These are phyloP conservation scores for Pseudodiploospora longispora DNA, from an alignment of 2,329 filamentous ascomycete species.

Conservation along the genomic window DNA sequence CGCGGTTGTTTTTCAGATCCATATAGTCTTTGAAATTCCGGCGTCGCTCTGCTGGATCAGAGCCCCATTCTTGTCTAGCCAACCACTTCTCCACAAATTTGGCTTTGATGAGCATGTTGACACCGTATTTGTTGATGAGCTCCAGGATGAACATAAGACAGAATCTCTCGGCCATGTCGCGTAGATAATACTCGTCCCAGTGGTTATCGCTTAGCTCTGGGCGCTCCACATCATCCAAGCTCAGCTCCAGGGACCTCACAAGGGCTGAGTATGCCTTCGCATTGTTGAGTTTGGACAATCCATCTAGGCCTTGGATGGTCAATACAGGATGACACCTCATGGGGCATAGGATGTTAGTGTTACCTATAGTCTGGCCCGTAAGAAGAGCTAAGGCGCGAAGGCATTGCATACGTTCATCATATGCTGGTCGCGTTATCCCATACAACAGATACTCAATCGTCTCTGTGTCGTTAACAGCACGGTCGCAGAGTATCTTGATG, in stretches of 20 bases:
- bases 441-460: conserved; percentile 44
- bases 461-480: conserved; percentile 49
- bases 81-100: conserved; percentile 67
- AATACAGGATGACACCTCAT: conserved; percentile 8
- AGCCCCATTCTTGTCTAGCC: conserved; percentile 63
- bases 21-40: conserved; percentile 46
- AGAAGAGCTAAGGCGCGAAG: conserved; percentile 50
- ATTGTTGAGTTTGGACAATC: conserved; percentile 41
- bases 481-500: conserved; percentile 48
- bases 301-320: conserved; percentile 22
- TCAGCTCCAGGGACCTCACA: conserved; percentile 52
- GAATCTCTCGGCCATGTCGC: conserved; percentile 53
- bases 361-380: conserved; percentile 32
- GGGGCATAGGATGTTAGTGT: background rate
- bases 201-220: conserved; percentile 45
- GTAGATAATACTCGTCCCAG: conserved; percentile 56
- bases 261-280: conserved; percentile 46
- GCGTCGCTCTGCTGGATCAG: conserved; percentile 41
- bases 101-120: conserved; percentile 50
- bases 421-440: conserved; percentile 51
- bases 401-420: conserved; percentile 49
- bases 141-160: conserved; percentile 50
- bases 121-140: conserved; percentile 51
- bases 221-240: conserved; percentile 40
- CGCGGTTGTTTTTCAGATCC: conserved; percentile 40